Evolutionary conservation across 2,329 filamentous ascomycete genomes (phyloP), one percentile per base, ranked within the genome.

Genomic region (Pseudogymnoascus sp.): DNA sequence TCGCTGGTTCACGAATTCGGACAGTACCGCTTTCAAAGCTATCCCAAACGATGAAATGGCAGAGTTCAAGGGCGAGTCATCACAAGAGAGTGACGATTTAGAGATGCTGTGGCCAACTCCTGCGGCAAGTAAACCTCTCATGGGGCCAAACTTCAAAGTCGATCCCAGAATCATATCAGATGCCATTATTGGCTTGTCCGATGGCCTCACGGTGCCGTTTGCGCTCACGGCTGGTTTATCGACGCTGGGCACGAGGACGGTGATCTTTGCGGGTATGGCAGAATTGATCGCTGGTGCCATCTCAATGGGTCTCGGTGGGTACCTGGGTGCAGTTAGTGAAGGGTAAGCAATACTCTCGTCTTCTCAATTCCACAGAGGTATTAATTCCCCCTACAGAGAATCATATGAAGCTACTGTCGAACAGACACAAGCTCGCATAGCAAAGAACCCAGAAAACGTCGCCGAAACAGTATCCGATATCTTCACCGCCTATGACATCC

Each of bases 151-250:
- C n/a, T 63, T 61, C 51, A 66, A 62, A 67, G 11, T 73, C 14
- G 71, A 73, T 64, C 70, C 71, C 0, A 62, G 74, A 40, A 67
- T 79, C 26, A 73, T 81, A 16, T 76, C 76, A 8, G 83, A 86
- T 72, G 78, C 81, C 23, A 86, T 85, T 29, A 84, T 87, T 69
- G 84, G 84, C 18, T 77, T 87, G 42, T 82, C 83, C 0, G 84
- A 87, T 71, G 84, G 84, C 4, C 75, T 87, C 67, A 87, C 84
- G 0, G 84, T 87, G 0, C 84, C 84, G 0, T 87, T 87, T 69
- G 84, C 84, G 1, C 74, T 87, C 10, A 86, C 83, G 0, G 84
- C 85, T 2, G 85, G 84, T 4, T 73, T 87, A 1, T 75, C 73
- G 6, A 73, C 75, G 1, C 70, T 83, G 60, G 80, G 80, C 8